These are phyloP conservation scores for Rutstroemia sp. DNA, from an alignment of 2,329 filamentous ascomycete genomes.

Conservation along the genomic window DNA sequence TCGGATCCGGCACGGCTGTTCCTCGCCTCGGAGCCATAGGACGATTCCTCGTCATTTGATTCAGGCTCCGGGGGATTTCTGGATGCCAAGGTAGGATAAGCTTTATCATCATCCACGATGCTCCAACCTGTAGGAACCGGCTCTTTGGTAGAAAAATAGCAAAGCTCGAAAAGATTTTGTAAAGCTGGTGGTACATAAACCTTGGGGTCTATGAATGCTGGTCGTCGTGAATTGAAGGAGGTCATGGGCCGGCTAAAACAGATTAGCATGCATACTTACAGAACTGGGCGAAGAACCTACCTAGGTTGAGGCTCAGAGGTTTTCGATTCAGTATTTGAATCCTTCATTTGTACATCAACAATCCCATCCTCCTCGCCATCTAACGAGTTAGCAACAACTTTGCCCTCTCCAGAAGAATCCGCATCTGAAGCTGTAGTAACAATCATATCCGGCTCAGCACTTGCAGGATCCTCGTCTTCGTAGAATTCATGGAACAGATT, in stretches of 20 bases:
- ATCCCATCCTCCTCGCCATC: slow-evolving; percentile 78
- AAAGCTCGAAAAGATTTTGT: slow-evolving; percentile 70
- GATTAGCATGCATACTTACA: background rate
- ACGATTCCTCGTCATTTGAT: slow-evolving; percentile 12
- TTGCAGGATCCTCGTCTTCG: slow-evolving; percentile 30
- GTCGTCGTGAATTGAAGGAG: slow-evolving; percentile 32
- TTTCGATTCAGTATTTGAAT: slow-evolving; percentile 34
- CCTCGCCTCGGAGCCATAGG: slow-evolving; percentile 14
- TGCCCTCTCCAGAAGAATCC: slow-evolving; percentile 60
- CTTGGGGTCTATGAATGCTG: slow-evolving; percentile 45
- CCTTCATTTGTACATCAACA: slow-evolving; percentile 82
- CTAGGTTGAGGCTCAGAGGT: slow-evolving; percentile 2
- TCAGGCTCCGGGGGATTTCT: slow-evolving; percentile 32
- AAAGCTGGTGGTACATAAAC: slow-evolving; percentile 55
- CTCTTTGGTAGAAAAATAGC: slow-evolving; percentile 53
- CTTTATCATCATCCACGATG: slow-evolving; percentile 48
- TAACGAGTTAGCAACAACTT: slow-evolving; percentile 70
- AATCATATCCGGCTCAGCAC: slow-evolving; percentile 59
- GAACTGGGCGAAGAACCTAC: background rate
- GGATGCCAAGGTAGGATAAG: slow-evolving; percentile 43
- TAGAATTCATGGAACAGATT: slow-evolving; percentile 43
- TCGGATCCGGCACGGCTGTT: slow-evolving; percentile 38
- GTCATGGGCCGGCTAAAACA: slow-evolving; percentile 9
- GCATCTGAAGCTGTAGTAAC: slow-evolving; percentile 56
- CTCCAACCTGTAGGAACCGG: slow-evolving; percentile 66